Conservation (phyloP, 2,329 filamentous ascomycete genomes). For the Penicillium freii region DNA sequence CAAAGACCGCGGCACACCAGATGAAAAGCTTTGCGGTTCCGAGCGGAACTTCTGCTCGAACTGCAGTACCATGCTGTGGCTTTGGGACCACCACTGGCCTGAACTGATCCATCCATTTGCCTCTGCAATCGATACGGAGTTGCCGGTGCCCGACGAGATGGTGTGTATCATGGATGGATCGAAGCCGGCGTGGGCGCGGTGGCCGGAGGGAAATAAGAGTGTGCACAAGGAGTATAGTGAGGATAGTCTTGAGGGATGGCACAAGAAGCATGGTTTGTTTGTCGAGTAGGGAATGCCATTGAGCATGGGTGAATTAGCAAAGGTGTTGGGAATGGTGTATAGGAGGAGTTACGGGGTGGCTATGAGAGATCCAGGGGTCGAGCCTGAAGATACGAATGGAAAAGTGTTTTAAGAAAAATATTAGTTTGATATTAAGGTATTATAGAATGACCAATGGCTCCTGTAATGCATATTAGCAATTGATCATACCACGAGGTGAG, state of each 20-base stretch:
- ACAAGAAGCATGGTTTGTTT: slow-evolving; percentile 44
- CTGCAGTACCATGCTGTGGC: slow-evolving; percentile 50
- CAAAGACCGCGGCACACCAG: slow-evolving; percentile 44
- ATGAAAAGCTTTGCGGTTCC: slow-evolving; percentile 41
- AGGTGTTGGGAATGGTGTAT: too few relatives aligned
- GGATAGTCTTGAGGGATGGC: slow-evolving; percentile 48
- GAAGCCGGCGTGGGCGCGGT: slow-evolving; percentile 48
- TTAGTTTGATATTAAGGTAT: not conserved
- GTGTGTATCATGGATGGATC: slow-evolving; percentile 46
- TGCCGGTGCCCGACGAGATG: slow-evolving; percentile 48
- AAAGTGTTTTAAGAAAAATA: not conserved
- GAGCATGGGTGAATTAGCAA: not conserved
- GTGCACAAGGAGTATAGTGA: slow-evolving; percentile 41
- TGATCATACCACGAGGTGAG: slow-evolving; percentile 12
- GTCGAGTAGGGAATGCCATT: slow-evolving; percentile 24
- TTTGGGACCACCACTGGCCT: slow-evolving; percentile 49
- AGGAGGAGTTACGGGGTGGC: not conserved
- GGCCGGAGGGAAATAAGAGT: slow-evolving; percentile 49
- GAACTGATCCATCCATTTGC: slow-evolving; percentile 52
- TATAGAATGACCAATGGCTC: not conserved
- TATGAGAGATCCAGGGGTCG: not conserved
- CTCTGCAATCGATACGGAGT: slow-evolving; percentile 49
- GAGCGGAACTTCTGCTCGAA: slow-evolving; percentile 50
- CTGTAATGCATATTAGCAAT: slow-evolving; percentile 28
- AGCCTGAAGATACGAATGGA: not conserved